These are phyloP conservation scores for Aspergillus cavernicola DNA, from an alignment of 495 filamentous ascomycete species.

Conservation along the genomic window DNA sequence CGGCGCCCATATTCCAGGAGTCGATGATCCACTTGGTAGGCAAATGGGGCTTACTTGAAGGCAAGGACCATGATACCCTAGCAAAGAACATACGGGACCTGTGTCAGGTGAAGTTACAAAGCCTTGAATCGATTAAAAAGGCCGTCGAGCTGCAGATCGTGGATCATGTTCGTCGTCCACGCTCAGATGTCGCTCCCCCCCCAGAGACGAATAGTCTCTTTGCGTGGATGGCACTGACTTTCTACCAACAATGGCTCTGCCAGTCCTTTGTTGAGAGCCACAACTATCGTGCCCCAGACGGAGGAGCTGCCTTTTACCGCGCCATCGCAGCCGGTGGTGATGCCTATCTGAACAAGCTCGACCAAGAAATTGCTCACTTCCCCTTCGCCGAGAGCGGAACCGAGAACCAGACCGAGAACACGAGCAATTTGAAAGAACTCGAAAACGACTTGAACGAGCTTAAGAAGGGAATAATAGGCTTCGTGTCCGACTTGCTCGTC, in stretches of 20 bases:
- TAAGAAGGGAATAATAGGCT: conserved; percentile 23
- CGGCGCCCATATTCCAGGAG: conserved; percentile 43
- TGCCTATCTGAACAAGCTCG: conserved; percentile 20
- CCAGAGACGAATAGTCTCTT: conserved; percentile 28
- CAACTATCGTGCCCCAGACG: conserved; percentile 23
- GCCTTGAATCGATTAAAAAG: conserved; percentile 4
- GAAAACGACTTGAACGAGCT: conserved; percentile 47
- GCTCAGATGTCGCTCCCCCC: neutral
- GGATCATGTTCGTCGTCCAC: conserved; percentile 16
- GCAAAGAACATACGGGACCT: conserved; percentile 20
- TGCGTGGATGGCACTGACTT: conserved; percentile 28
- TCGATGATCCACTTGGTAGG: conserved; percentile 46
- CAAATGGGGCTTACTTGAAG: conserved; percentile 27
- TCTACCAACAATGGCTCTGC: conserved; percentile 29
- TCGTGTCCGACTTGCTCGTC: conserved; percentile 22
- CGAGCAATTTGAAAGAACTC: conserved; percentile 22
- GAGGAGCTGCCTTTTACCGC: conserved; percentile 32
- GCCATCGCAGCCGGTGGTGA: conserved; percentile 17
- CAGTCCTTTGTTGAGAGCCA: conserved; percentile 13
- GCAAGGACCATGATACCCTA: conserved; percentile 12
- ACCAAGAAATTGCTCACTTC: conserved; percentile 7
- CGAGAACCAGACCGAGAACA: conserved; percentile 8
- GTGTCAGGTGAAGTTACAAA: conserved; percentile 18
- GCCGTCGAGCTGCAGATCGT: conserved; percentile 23
- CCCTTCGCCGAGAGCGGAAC: conserved; percentile 17